Percentiles rank a stretch among this genome's conserved stretches.
phyloP scores from a whole-genome alignment of 2,329 filamentous ascomycete genomes.

The Shiraia sp. region DNA sequence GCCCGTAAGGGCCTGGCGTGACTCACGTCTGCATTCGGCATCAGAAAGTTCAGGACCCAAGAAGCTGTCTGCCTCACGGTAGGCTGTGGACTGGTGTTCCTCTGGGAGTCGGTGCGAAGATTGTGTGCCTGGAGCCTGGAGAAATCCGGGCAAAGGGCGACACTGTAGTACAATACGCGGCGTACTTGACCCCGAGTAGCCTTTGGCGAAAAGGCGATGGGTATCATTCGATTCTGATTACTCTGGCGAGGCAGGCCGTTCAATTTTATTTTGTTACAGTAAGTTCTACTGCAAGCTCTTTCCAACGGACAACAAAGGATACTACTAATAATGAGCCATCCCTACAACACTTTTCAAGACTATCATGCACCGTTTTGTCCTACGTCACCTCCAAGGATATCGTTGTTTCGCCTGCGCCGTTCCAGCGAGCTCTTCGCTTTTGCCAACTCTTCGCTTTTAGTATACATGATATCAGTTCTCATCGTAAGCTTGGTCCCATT shows the following conservation, averaged over 20 bases:
- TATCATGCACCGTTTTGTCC: neutral
- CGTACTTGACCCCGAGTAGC: slow-evolving; percentile 60
- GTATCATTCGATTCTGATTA: slow-evolving; percentile 93
- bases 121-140: slow-evolving; percentile 68
- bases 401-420: too few relatives aligned
- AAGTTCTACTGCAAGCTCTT: slow-evolving; percentile 39
- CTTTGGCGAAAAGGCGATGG: slow-evolving; percentile 46
- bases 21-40: slow-evolving; percentile 82
- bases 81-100: slow-evolving; percentile 52
- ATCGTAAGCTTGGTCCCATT: slow-evolving; percentile 59
- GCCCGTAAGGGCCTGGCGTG: slow-evolving; percentile 87
- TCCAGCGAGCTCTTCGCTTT: slow-evolving; percentile 22
- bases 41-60: slow-evolving; percentile 80
- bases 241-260: slow-evolving; percentile 79
- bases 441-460: slow-evolving; percentile 28
- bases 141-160: slow-evolving; percentile 49
- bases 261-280: slow-evolving; percentile 58
- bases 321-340: slow-evolving; percentile 44
- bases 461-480: slow-evolving; percentile 61
- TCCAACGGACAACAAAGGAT: slow-evolving; percentile 34
- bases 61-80: slow-evolving; percentile 28
- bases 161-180: slow-evolving; percentile 97
- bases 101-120: slow-evolving; percentile 96
- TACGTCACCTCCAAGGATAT: neutral
- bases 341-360: neutral